A percentile compares a stretch with the other conserved stretches of the same genome.
Conservation (phyloP, 257 asterid genomes). For the Solanum raphanifolium region DNA sequence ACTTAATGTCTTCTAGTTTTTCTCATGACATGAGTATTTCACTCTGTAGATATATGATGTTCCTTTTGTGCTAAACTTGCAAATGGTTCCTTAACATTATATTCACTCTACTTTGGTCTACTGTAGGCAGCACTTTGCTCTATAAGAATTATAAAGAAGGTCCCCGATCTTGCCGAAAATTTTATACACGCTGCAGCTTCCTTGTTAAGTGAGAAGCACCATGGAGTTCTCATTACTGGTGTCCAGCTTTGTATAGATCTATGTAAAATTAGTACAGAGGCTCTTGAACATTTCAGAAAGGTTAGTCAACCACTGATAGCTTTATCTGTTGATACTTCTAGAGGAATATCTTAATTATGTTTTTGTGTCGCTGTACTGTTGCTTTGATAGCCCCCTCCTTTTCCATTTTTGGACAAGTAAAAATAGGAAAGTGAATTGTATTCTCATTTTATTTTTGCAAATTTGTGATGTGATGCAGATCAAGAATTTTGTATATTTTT, state of each 20-base stretch:
- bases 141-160: slow-evolving; percentile 90
- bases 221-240: slow-evolving; percentile 90
- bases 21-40: neutral
- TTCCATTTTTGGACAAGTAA: neutral
- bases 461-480: neutral
- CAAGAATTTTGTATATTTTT: neutral
- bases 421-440: neutral
- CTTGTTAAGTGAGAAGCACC: slow-evolving; percentile 91
- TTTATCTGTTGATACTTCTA: neutral
- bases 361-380: neutral
- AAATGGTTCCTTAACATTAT: neutral
- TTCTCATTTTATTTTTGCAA: neutral
- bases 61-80: neutral
- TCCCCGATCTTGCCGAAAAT: slow-evolving; percentile 93
- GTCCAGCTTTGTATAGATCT: slow-evolving; percentile 83
- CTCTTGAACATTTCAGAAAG: slow-evolving; percentile 81
- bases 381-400: neutral
- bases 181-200: slow-evolving; percentile 73
- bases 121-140: slow-evolving; percentile 93
- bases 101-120: slow-evolving; percentile 8
- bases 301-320: slow-evolving; percentile 18
- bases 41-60: neutral
- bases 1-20: neutral
- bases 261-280: slow-evolving; percentile 80
- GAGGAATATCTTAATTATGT: neutral